phyloP scores from a whole-genome alignment of 495 filamentous ascomycete species.

The Hamigera avellanea region DNA sequence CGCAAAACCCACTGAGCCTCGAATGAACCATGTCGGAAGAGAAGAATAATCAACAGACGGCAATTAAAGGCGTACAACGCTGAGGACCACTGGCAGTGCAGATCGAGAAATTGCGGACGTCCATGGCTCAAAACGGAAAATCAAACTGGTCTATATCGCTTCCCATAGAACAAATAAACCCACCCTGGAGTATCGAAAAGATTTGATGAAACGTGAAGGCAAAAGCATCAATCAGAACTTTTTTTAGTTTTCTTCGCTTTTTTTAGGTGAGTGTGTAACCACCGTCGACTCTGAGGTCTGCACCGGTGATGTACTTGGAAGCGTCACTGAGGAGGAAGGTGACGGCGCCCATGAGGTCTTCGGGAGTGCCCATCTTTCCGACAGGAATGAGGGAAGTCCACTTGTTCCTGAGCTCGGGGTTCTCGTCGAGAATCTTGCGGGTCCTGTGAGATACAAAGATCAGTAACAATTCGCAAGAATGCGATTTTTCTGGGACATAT shows the following conservation, averaged over 20 bases:
- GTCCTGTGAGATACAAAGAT: conserved; percentile 43
- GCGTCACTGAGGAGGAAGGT: conserved; percentile 85
- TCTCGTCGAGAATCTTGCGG: conserved; percentile 87
- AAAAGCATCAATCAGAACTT: not conserved
- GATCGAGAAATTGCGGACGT: too few relatives aligned
- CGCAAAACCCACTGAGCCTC: too few relatives aligned
- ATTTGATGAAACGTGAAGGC: not conserved
- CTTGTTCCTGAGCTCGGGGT: conserved; percentile 71
- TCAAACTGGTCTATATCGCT: too few relatives aligned
- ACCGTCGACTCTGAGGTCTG: conserved; percentile 82
- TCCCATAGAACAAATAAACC: too few relatives aligned
- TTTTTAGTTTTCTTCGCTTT: not conserved
- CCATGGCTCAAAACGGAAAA: too few relatives aligned
- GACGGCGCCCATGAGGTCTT: conserved; percentile 89
- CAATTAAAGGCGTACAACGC: too few relatives aligned
- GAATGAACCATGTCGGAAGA: too few relatives aligned
- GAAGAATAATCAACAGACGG: too few relatives aligned
- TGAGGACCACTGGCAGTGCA: too few relatives aligned
- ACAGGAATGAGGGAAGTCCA: conserved; percentile 88
- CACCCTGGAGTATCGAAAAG: too few relatives aligned
- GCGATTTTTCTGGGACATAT: conserved; percentile 13
- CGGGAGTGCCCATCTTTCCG: conserved; percentile 84
- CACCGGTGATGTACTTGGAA: conserved; percentile 74
- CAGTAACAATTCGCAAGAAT: conserved; percentile 3
- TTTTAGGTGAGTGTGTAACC: conserved; percentile 76